phyloP scores from a whole-genome alignment of 2,329 filamentous ascomycete species.

The Zymoseptoria pseudotritici region DNA sequence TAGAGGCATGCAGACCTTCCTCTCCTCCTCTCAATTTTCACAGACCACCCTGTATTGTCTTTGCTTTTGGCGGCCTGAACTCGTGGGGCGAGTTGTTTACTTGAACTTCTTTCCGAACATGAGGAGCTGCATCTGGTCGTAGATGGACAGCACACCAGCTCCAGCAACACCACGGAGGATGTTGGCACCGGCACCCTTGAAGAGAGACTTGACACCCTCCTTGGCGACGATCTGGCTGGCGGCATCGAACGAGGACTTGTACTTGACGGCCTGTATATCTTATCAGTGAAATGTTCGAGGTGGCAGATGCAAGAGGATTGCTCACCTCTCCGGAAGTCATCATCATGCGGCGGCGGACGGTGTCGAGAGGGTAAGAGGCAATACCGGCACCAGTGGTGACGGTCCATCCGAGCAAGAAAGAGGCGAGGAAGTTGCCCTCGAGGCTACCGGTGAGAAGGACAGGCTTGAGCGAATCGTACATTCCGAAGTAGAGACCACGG shows the following conservation, averaged over 20 bases:
- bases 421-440: conserved; percentile 98
- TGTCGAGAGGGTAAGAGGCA: conserved; percentile 99
- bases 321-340: conserved; percentile 78
- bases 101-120: conserved; percentile 99
- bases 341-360: conserved; percentile 99
- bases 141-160: conserved; percentile 99
- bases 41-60: conserved; percentile 7
- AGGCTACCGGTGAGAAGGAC: conserved; percentile 86
- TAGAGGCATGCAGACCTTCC: conserved; percentile 25
- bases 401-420: conserved; percentile 95
- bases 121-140: conserved; percentile 98
- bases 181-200: conserved; percentile 99
- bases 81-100: conserved; percentile 26
- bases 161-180: conserved; percentile 99
- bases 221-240: conserved; percentile 93
- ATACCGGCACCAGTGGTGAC: conserved; percentile 99
- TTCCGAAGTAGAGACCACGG: conserved; percentile 99
- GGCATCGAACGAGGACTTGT: conserved; percentile 93
- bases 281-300: background rate
- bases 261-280: conserved; percentile 88
- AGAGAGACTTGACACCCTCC: conserved; percentile 97
- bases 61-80: background rate
- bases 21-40: conserved; percentile 5
- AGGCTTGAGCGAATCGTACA: conserved; percentile 99
- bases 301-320: conserved; percentile 13